Evolutionary conservation across 257 asterid species (phyloP), one percentile per base, ranked within the genome.

Genomic region (Petunia secreta): DNA sequence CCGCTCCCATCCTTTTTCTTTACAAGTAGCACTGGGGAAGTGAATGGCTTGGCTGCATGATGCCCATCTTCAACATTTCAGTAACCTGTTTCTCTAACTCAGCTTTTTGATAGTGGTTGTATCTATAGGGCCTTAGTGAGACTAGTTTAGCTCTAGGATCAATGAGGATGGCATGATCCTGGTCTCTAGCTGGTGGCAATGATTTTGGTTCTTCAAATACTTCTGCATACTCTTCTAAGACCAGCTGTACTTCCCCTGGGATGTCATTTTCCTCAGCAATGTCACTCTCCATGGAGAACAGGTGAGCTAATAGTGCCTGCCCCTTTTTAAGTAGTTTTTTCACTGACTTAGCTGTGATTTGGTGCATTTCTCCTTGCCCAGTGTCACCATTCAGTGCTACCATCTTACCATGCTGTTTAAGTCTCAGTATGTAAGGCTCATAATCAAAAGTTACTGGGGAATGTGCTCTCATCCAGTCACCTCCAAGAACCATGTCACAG

Each of bases 1-100:
- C 8, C 39, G 41, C 1, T 5, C 25, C 77, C 3, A 41, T 57
- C 80, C 37, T 76, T 57, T 38, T 76, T 76, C 66, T 76, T 76
- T 8, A 76, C 80, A 50, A 55, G 16, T 41, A 55, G 41, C 9
- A 76, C 65, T 6, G 67, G 80, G 16, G 39, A 48, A 2, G 68
- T 16, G 53, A 34, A 13, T 8, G 8, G 58, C 66, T 76, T 7
- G 44, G 44, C 14, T 76, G 68, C 10, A 76, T 76, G 7, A 76
- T 25, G 25, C 25, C 25, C 25, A 25, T 25, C 25, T 25, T 25
- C 25, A 25, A 25, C 25, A 25, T 25, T 25, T 76, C 52, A 1
- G 13, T 3, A 0, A 76, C 66, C 6, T 53, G 1, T 15, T 4
- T 58, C 9, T 76, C 80, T 54, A 76, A 25, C 38, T 76, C 64